Evolutionary conservation across 208 protist genomes (phyloP).

Genomic region (Paratrypanosoma confusum): DNA sequence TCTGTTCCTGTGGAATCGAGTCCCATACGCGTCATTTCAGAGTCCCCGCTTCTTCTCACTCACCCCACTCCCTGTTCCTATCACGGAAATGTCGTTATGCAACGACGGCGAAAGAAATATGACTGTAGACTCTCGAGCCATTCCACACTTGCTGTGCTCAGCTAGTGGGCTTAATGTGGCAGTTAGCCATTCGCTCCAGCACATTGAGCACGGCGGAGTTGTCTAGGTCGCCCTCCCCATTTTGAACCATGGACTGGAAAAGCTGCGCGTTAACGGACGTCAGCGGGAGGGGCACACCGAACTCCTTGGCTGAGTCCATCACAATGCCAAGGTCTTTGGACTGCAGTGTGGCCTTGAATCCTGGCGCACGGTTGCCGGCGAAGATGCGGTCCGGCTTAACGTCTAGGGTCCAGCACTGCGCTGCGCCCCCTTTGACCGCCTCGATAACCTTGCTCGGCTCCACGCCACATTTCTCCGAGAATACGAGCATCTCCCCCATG

Average conservation of each 20-base stretch:
- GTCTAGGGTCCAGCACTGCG: conserved; percentile 89
- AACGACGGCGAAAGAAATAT: too few species aligned
- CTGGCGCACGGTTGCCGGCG: conserved; percentile 87
- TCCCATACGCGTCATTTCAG: too few species aligned
- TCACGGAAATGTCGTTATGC: too few species aligned
- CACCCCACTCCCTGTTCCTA: too few species aligned
- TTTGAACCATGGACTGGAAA: conserved; percentile 82
- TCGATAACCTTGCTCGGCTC: conserved; percentile 70
- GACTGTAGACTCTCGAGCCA: neutral
- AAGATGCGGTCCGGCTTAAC: conserved; percentile 88
- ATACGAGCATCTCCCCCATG: conserved; percentile 90
- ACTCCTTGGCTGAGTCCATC: conserved; percentile 81
- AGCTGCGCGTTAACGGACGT: conserved; percentile 87
- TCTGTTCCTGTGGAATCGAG: too few species aligned
- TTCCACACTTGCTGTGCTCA: conserved; percentile 7
- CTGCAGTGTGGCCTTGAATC: conserved; percentile 93
- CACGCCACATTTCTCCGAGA: conserved; percentile 85
- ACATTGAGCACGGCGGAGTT: conserved; percentile 90
- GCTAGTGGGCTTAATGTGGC: conserved; percentile 68
- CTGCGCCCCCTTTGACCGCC: conserved; percentile 84
- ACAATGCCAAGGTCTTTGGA: conserved; percentile 92
- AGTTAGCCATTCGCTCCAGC: conserved; percentile 82
- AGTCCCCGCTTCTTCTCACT: too few species aligned
- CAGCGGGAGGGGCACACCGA: conserved; percentile 78
- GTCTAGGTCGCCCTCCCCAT: conserved; percentile 85